These are phyloP conservation scores for Acaromyces ingoldii DNA, from an alignment of 1,284 basidiomycete genomes.

Conservation along the genomic window DNA sequence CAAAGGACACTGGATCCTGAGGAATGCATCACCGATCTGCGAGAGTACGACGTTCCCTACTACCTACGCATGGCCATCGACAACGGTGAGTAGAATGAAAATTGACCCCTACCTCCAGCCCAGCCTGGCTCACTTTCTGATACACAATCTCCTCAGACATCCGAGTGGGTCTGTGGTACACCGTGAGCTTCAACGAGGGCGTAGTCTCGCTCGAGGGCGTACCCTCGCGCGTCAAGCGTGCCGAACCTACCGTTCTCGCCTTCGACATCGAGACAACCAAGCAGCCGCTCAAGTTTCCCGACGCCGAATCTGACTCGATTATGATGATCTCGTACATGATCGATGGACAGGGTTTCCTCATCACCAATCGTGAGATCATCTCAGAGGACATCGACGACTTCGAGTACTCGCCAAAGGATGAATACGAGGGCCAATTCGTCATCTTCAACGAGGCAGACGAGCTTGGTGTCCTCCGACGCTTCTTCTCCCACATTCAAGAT, in stretches of 20 bases:
- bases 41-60: conserved; percentile 96
- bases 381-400: conserved; percentile 97
- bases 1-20: conserved; percentile 63
- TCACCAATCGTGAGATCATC: conserved; percentile 96
- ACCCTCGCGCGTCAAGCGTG: conserved; percentile 86
- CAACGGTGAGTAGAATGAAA: conserved; percentile 58
- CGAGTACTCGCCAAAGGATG: conserved; percentile 96
- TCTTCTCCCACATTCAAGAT: conserved; percentile 90
- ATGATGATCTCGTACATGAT: conserved; percentile 99
- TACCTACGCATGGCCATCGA: conserved; percentile 98
- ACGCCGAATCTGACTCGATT: conserved; percentile 90
- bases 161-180: conserved; percentile 95
- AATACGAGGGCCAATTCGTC: conserved; percentile 94
- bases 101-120: neutral
- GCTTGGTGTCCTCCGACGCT: conserved; percentile 69
- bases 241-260: conserved; percentile 97
- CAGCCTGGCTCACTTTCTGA: neutral
- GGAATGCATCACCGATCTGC: conserved; percentile 86
- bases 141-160: conserved; percentile 60
- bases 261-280: conserved; percentile 99
- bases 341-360: conserved; percentile 88
- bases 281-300: conserved; percentile 96
- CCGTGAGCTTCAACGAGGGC: conserved; percentile 72
- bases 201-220: conserved; percentile 71
- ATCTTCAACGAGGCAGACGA: conserved; percentile 95